These are phyloP conservation scores for Batkoa obscura DNA, from an alignment of 371 early-diverging fungal species.

Conservation along the genomic window DNA sequence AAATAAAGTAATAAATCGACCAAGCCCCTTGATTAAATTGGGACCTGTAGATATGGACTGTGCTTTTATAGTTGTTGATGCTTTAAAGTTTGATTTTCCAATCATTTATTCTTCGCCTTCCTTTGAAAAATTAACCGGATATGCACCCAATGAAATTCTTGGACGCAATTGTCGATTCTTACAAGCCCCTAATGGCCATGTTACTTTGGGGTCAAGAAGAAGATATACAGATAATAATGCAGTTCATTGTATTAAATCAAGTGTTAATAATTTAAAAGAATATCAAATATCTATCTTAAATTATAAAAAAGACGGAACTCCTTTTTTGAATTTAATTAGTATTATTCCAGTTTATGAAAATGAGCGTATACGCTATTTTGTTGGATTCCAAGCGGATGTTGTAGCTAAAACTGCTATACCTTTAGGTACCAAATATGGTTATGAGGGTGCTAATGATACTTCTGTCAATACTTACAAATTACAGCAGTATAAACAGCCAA, in stretches of 20 bases:
- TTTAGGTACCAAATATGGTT: constrained; percentile 18
- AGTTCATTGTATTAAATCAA: constrained; percentile 25
- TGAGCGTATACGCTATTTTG: constrained; percentile 24
- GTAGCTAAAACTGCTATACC: constrained; percentile 30
- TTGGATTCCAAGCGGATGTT: constrained; percentile 44
- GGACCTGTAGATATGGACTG: constrained; percentile 38
- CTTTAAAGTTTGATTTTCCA: constrained; percentile 20
- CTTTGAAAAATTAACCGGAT: constrained; percentile 38
- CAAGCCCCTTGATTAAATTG: constrained; percentile 25
- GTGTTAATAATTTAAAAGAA: constrained; percentile 25
- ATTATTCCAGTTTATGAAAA: constrained; percentile 26
- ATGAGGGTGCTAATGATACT: constrained; percentile 7
- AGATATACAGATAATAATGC: constrained; percentile 30
- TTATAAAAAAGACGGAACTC: constrained; percentile 39
- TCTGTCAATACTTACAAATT: constrained; percentile 24
- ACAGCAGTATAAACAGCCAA: constrained; percentile 13
- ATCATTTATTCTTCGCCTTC: constrained; percentile 34
- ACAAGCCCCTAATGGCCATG: constrained; percentile 26
- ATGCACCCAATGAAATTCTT: constrained; percentile 23
- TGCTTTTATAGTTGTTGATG: constrained; percentile 27
- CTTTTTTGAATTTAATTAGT: constrained; percentile 43
- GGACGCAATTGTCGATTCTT: constrained; percentile 47
- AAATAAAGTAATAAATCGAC: constrained; percentile 17
- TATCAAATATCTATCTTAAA: constrained; percentile 37
- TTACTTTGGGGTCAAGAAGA: constrained; percentile 20